A percentile compares a stretch with the other conserved stretches of the same genome.
phyloP scores from a whole-genome alignment of 495 filamentous ascomycete genomes.

The Penicillium atrosanguineum region DNA sequence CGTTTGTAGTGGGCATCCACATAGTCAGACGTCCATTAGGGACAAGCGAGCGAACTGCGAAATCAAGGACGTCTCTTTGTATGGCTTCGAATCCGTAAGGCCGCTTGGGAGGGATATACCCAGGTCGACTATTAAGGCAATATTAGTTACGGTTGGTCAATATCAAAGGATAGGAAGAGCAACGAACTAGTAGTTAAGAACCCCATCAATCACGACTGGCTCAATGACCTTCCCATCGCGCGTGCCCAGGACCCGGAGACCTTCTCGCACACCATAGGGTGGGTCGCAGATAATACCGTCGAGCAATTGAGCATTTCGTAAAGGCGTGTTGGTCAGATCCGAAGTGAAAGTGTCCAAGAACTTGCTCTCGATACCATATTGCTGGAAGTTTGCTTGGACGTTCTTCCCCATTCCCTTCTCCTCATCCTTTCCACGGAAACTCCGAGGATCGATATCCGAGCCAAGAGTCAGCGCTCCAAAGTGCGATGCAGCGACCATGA shows the following conservation, averaged over 20 bases:
- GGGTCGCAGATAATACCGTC: constrained; percentile 97
- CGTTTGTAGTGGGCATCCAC: constrained; percentile 96
- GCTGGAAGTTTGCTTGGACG: constrained; percentile 73
- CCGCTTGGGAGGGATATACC: constrained; percentile 85
- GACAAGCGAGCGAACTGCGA: constrained; percentile 76
- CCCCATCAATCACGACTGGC: constrained; percentile 67
- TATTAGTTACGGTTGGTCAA: constrained; percentile 7
- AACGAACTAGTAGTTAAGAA: constrained; percentile 64
- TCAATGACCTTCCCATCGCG: constrained; percentile 62
- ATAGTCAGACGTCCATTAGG: constrained; percentile 78
- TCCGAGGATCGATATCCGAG: constrained; percentile 89
- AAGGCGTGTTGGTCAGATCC: constrained; percentile 85
- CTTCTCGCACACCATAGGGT: constrained; percentile 95
- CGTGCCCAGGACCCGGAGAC: constrained; percentile 78
- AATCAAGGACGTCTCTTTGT: constrained; percentile 83
- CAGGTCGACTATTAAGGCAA: constrained; percentile 52
- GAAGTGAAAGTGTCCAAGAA: constrained; percentile 77
- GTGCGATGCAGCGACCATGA: constrained; percentile 81
- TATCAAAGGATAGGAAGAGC: background rate
- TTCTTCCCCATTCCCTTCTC: constrained; percentile 44
- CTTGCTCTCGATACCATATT: constrained; percentile 66
- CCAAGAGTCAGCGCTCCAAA: constrained; percentile 81
- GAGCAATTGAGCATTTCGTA: constrained; percentile 58
- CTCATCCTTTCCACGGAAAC: constrained; percentile 67
- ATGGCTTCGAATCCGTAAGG: constrained; percentile 90